A percentile compares a stretch with the other conserved stretches of the same genome.
These are phyloP conservation scores for Dictyostelium intermedium DNA, from an alignment of 78 protist species.

Conservation along the genomic window DNA sequence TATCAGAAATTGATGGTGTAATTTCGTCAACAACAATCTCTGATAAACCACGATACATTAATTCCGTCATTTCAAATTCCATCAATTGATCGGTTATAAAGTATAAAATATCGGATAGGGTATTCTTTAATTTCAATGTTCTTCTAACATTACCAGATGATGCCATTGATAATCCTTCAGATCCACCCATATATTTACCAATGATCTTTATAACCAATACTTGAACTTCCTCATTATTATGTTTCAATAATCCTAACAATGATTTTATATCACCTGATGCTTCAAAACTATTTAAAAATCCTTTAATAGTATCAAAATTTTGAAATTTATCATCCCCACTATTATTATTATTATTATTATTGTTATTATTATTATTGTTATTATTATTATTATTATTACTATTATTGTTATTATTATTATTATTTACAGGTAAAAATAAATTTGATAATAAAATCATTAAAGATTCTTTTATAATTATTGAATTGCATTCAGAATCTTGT, in stretches of 20 bases:
- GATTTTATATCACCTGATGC: constrained; percentile 42
- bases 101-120: not conserved
- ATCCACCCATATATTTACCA: constrained; percentile 46
- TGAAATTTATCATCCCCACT: not conserved
- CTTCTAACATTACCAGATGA: not conserved
- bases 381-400: not conserved
- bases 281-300: constrained; percentile 52
- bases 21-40: constrained; percentile 29
- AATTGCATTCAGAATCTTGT: constrained; percentile 44
- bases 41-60: constrained; percentile 42
- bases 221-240: constrained; percentile 52
- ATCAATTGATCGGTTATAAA: constrained; percentile 20
- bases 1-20: constrained; percentile 16
- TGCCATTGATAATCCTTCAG: not conserved
- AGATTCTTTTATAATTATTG: constrained; percentile 22
- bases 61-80: constrained; percentile 51
- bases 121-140: not conserved
- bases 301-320: constrained; percentile 24
- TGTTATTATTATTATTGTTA: not conserved
- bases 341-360: not conserved
- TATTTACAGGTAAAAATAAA: not conserved
- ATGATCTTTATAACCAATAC: constrained; percentile 59
- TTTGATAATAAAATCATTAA: constrained; percentile 30
- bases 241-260: constrained; percentile 34
- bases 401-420: not conserved